Evolutionary conservation across 768 basidiomycete genomes (phyloP).

Genomic region (Sporobolomyces pararoseus): DNA sequence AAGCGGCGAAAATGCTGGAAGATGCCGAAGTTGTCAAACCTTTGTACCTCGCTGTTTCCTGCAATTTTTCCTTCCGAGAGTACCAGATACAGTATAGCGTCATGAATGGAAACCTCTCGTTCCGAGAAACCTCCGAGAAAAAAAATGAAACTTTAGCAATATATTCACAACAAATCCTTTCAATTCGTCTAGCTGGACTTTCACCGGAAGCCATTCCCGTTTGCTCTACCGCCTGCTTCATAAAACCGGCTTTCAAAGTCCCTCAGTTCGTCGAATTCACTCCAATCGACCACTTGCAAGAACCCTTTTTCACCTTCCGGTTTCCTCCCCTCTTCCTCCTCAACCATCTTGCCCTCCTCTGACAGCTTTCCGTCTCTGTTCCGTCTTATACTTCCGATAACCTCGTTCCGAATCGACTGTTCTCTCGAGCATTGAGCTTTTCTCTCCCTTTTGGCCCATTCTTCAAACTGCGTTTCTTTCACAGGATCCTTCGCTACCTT

Average conservation of each 20-base stretch:
- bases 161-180: too few relatives aligned
- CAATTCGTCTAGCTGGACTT: too few relatives aligned
- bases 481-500: background rate
- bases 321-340: background rate
- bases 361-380: background rate
- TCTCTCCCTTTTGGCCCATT: conserved; percentile 5
- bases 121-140: too few relatives aligned
- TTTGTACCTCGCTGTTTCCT: too few relatives aligned
- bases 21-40: too few relatives aligned
- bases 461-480: conserved; percentile 2
- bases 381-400: background rate
- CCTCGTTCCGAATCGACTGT: background rate
- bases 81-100: too few relatives aligned
- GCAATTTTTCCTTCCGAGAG: too few relatives aligned
- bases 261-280: conserved; percentile 29
- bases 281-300: conserved; percentile 27
- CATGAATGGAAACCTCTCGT: too few relatives aligned
- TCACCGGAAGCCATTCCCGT: conserved; percentile 31
- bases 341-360: background rate
- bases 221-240: conserved; percentile 30
- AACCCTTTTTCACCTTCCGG: background rate
- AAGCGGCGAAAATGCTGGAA: too few relatives aligned
- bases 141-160: too few relatives aligned
- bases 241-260: conserved; percentile 39
- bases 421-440: background rate